phyloP scores from a whole-genome alignment of 148 eudicot species.

The Arbutus unedo region DNA sequence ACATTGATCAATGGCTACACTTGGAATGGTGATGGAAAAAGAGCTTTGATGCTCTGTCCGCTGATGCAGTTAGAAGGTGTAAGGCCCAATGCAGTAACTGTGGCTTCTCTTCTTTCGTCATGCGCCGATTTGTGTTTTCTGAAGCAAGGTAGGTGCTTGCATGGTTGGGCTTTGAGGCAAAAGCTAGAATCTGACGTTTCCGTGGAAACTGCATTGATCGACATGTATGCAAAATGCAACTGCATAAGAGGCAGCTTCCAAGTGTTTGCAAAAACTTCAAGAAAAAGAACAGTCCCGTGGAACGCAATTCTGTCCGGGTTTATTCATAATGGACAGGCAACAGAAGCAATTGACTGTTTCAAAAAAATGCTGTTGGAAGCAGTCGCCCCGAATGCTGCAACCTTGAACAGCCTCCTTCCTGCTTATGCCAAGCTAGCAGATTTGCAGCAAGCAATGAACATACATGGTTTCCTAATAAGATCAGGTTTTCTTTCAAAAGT shows the following conservation, averaged over 20 bases:
- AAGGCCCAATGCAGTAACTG: slow-evolving; percentile 54
- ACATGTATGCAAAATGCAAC: slow-evolving; percentile 66
- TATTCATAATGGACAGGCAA: slow-evolving; percentile 31
- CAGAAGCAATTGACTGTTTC: slow-evolving; percentile 43
- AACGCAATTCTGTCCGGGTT: slow-evolving; percentile 63
- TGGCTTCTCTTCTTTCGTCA: slow-evolving; percentile 50
- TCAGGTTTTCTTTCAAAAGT: slow-evolving; percentile 42
- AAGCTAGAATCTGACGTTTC: slow-evolving; percentile 46
- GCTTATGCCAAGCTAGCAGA: slow-evolving; percentile 52
- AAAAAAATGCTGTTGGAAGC: slow-evolving; percentile 41
- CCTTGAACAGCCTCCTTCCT: slow-evolving; percentile 50
- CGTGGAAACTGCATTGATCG: slow-evolving; percentile 60
- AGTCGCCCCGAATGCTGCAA: slow-evolving; percentile 45
- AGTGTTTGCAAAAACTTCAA: slow-evolving; percentile 42
- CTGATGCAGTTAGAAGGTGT: slow-evolving; percentile 51
- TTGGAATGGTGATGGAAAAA: slow-evolving; percentile 30
- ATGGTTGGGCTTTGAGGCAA: slow-evolving; percentile 56
- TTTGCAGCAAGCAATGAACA: slow-evolving; percentile 36
- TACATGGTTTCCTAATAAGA: slow-evolving; percentile 48
- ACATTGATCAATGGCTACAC: slow-evolving; percentile 55
- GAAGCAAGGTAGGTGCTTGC: slow-evolving; percentile 55
- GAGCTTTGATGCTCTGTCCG: slow-evolving; percentile 37
- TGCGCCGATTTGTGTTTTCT: slow-evolving; percentile 35
- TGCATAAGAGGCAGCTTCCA: slow-evolving; percentile 27
- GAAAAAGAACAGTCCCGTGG: slow-evolving; percentile 50